phyloP scores from a whole-genome alignment of 2,329 filamentous ascomycete species.

The Colletotrichum sp. region DNA sequence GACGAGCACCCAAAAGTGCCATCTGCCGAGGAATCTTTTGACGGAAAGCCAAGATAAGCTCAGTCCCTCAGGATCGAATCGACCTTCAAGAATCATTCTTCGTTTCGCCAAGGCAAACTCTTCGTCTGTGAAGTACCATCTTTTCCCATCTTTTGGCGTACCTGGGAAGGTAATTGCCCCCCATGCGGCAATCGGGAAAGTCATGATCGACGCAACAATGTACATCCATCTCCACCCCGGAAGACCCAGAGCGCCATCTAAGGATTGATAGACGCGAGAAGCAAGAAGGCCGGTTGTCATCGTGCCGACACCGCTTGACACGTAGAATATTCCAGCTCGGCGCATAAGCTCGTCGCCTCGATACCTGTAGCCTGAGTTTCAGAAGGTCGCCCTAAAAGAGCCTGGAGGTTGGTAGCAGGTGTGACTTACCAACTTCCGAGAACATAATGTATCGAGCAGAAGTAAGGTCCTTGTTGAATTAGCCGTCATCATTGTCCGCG shows the following conservation, averaged over 20 bases:
- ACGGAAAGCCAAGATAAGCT: not conserved
- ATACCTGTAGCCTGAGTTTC: not conserved
- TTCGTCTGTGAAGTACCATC: not conserved
- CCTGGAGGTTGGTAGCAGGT: not conserved
- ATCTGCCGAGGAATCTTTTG: not conserved
- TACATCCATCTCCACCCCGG: constrained; percentile 1
- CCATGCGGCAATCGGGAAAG: not conserved
- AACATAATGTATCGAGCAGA: not conserved
- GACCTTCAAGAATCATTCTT: not conserved
- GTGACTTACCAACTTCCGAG: not conserved
- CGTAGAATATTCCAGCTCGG: not conserved
- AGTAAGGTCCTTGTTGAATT: not conserved
- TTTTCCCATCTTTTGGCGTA: not conserved
- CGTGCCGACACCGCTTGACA: not conserved
- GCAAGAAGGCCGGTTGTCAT: not conserved
- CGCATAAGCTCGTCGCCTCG: not conserved
- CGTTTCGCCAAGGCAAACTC: not conserved
- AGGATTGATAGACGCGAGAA: not conserved
- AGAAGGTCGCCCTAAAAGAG: not conserved
- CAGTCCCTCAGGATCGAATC: not conserved
- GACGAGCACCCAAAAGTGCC: constrained; percentile 21
- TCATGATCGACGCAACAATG: not conserved
- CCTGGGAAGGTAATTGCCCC: not conserved
- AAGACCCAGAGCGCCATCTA: not conserved
- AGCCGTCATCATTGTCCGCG: not conserved